phyloP scores from a whole-genome alignment of 371 early-diverging fungal genomes.

The Mortierella sp. region DNA sequence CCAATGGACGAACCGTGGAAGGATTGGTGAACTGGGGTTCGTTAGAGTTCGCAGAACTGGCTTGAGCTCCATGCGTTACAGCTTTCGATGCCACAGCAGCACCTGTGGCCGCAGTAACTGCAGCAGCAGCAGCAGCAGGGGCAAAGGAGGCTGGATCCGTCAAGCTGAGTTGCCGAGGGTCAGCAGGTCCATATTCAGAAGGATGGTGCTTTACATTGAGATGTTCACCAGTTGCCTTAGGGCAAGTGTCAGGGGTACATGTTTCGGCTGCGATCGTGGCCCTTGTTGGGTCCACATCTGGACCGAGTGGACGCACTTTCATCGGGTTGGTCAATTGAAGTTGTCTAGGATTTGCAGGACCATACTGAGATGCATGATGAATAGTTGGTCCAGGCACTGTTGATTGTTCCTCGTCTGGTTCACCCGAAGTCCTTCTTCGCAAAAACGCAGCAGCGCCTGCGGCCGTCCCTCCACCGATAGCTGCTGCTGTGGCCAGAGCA shows the following conservation, averaged over 20 bases:
- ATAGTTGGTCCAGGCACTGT: too few species aligned
- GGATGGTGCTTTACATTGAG: background rate
- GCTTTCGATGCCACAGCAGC: constrained; percentile 8
- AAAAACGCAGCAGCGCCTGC: too few species aligned
- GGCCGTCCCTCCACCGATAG: too few species aligned
- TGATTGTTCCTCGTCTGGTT: too few species aligned
- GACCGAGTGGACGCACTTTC: too few species aligned
- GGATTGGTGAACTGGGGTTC: background rate
- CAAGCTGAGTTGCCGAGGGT: constrained; percentile 9
- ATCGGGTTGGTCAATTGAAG: background rate
- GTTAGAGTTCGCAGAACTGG: background rate
- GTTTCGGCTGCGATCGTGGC: too few species aligned
- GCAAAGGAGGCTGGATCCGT: constrained; percentile 5
- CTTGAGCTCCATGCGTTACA: background rate
- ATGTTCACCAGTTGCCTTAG: too few species aligned
- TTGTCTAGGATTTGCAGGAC: constrained; percentile 16
- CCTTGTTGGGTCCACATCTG: too few species aligned
- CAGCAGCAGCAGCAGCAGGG: background rate
- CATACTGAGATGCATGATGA: constrained; percentile 5
- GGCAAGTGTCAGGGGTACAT: too few species aligned
- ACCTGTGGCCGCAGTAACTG: background rate
- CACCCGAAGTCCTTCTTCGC: too few species aligned
- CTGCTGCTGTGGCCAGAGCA: too few species aligned
- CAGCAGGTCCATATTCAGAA: constrained; percentile 21
- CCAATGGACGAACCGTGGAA: too few species aligned